phyloP scores from a whole-genome alignment of 2,329 filamentous ascomycete species.

The Alternaria dauci region DNA sequence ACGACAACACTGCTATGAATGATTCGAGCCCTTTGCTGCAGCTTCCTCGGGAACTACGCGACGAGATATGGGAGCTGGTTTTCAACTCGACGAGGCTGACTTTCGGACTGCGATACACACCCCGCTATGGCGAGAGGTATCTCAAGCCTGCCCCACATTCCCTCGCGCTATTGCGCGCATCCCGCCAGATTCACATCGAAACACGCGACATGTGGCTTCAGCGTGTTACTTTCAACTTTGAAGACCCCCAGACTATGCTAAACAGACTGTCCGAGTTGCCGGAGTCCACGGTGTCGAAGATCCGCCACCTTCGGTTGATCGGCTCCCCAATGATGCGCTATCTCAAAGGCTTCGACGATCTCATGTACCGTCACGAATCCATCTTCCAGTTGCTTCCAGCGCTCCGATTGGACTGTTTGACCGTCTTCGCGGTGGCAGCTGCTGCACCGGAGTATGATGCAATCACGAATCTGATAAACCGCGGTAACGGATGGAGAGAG shows the following conservation, averaged over 20 bases:
- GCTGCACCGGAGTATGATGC: constrained; percentile 25
- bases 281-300: constrained; percentile 19
- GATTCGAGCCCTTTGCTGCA: constrained; percentile 16
- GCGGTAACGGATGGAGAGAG: constrained; percentile 26
- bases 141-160: constrained; percentile 24
- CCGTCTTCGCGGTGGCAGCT: constrained; percentile 18
- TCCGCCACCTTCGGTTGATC: constrained; percentile 20
- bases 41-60: constrained; percentile 23
- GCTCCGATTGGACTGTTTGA: constrained; percentile 22
- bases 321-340: constrained; percentile 26
- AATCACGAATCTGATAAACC: constrained; percentile 21
- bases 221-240: constrained; percentile 23
- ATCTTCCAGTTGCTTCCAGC: constrained; percentile 24
- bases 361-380: constrained; percentile 25
- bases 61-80: constrained; percentile 21
- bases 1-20: constrained; percentile 3
- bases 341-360: constrained; percentile 24
- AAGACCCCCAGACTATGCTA: constrained; percentile 23
- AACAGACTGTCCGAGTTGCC: constrained; percentile 18
- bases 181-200: constrained; percentile 22
- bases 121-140: constrained; percentile 22
- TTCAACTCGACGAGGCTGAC: constrained; percentile 28
- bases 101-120: constrained; percentile 22
- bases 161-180: constrained; percentile 20
- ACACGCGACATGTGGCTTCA: constrained; percentile 24